Base-by-base conservation (phyloP, 306 rosid genomes). In the Rosa rugosa region DNA sequence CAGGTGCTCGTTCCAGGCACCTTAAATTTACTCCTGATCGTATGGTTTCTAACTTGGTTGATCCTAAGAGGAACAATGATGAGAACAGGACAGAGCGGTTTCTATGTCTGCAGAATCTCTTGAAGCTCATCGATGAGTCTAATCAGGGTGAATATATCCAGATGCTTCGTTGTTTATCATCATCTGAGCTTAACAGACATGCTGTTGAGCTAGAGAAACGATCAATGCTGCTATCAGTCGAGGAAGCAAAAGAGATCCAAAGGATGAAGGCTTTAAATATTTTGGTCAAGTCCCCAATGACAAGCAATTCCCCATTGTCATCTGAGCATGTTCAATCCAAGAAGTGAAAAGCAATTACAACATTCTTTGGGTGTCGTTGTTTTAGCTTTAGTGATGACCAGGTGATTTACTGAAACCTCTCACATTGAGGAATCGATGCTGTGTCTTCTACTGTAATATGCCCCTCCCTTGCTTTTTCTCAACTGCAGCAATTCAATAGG, bases 221-320 rank as follows among this genome's bases (percentile, higher is more conserved):
- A 80, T 87, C 90, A 53, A 84, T 87, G 74, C 80, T 80, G 51
- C 86, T 87, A 64, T 84, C 88, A 11, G 78, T 84, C 25, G 90
- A 84, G 79, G 90, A 87, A 87, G 90, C 68, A 46, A 87, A 77
- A 75, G 90, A 87, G 82, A 84, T 87, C 22, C 82, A 78, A 67
- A 77, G 88, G 90, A 87, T 82, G 88, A 80, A 64, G 34, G 80
- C 85, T 70, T 31, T 87, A 79, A 80, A 84, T 50, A 82, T 87
- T 73, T 76, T 87, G 68, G 81, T 77, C 34, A 65, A 72, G 8
- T 72, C 88, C 77, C 69, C 75, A 50, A 34, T n/a, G 51, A 71
- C 49, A 47, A 71, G 13, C 17, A 27, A 82, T 65, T 64, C 67
- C 14, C 46, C 11, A 16, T 20, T 44, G 41, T 4, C 54, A 46